Evolutionary conservation across 164 flowering plant genomes (phyloP).

Genomic region (Vitis rupestris): DNA sequence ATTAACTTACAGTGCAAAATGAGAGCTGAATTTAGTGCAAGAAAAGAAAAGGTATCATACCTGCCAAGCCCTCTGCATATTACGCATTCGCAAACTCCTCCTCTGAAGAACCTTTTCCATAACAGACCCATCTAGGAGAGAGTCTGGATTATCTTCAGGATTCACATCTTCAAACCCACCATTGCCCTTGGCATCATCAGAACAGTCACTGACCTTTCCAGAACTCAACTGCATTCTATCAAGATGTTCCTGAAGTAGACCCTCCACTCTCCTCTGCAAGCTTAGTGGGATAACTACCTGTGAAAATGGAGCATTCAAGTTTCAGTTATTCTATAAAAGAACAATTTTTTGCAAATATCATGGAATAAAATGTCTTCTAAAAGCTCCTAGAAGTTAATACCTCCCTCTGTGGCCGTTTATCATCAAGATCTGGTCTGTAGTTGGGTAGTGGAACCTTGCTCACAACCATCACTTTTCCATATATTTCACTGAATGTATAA

Average conservation of each 20-base stretch:
- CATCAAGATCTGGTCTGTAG: conserved; percentile 96
- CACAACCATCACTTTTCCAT: conserved; percentile 94
- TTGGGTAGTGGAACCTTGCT: conserved; percentile 98
- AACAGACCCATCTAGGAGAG: conserved; percentile 71
- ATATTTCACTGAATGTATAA: conserved; percentile 56
- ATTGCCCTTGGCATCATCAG: conserved; percentile 19
- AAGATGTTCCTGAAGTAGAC: conserved; percentile 91
- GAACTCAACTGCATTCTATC: conserved; percentile 63
- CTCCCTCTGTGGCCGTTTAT: conserved; percentile 97
- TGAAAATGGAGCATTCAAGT: conserved; percentile 7
- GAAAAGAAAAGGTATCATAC: conserved; percentile 18
- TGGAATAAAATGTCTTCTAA: not conserved
- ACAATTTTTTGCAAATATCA: not conserved
- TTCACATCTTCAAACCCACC: conserved; percentile 35
- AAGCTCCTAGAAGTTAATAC: conserved; percentile 31
- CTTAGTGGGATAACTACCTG: conserved; percentile 93
- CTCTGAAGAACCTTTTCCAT: conserved; percentile 97
- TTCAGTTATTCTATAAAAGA: not conserved
- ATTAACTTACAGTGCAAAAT: not conserved
- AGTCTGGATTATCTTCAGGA: conserved; percentile 50
- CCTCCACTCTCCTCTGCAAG: conserved; percentile 95
- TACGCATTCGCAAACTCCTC: conserved; percentile 83
- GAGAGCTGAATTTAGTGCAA: not conserved
- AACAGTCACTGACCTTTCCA: conserved; percentile 33
- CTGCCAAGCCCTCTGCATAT: conserved; percentile 95